A percentile compares a stretch with the other conserved stretches of the same genome.
phyloP scores from a whole-genome alignment of 2,329 filamentous ascomycete species.

The Ambrosiella cleistominuta region DNA sequence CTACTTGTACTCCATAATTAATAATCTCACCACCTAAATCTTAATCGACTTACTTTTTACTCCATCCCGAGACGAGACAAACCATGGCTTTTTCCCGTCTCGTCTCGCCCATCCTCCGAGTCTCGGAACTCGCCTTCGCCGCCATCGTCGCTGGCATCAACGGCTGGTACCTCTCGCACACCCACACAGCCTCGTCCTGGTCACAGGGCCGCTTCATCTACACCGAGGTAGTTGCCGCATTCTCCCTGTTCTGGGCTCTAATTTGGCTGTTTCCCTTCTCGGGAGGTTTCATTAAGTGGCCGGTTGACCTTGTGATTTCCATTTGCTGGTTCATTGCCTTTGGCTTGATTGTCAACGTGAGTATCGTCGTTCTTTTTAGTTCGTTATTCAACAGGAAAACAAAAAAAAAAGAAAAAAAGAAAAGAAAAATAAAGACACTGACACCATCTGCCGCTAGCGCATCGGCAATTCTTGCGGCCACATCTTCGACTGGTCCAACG shows the following conservation, averaged over 20 bases:
- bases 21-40: not conserved
- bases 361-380: constrained; percentile 16
- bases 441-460: constrained; percentile 18
- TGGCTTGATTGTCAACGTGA: constrained; percentile 44
- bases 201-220: constrained; percentile 52
- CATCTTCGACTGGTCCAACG: constrained; percentile 41
- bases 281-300: constrained; percentile 48
- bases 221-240: constrained; percentile 49
- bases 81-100: not conserved
- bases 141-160: constrained; percentile 54
- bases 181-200: constrained; percentile 30
- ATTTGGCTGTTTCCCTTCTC: constrained; percentile 59
- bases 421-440: too few relatives aligned
- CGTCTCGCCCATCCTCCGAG: constrained; percentile 23
- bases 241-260: constrained; percentile 51
- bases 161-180: constrained; percentile 43
- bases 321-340: constrained; percentile 54
- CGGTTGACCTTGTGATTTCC: constrained; percentile 51
- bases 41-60: not conserved
- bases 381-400: too few relatives aligned
- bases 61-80: not conserved
- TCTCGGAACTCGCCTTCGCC: constrained; percentile 46
- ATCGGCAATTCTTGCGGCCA: constrained; percentile 33
- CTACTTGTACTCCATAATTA: not conserved
- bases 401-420: too few relatives aligned